Evolutionary conservation across 1,139 yeast species (phyloP).

Genomic region (Arxiozyma slooffiae): DNA sequence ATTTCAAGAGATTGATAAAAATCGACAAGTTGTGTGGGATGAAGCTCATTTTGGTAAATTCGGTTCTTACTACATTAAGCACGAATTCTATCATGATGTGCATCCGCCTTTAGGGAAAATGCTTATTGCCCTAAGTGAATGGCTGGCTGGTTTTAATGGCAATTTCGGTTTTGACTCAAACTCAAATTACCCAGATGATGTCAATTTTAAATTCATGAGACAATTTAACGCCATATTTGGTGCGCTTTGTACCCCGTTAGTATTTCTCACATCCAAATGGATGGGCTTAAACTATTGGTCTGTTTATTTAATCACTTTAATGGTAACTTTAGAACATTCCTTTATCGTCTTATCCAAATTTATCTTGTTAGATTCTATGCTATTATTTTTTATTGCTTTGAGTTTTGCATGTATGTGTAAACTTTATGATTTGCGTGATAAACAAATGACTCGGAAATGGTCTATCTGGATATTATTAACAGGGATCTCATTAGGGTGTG

Average conservation of each 20-base stretch:
- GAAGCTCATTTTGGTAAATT: slow-evolving; percentile 75
- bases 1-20: slow-evolving; percentile 52
- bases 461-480: slow-evolving; percentile 51
- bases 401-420: slow-evolving; percentile 50
- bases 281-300: slow-evolving; percentile 40
- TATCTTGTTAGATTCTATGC: slow-evolving; percentile 63
- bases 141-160: slow-evolving; percentile 60
- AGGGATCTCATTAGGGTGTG: slow-evolving; percentile 85
- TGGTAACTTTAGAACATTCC: slow-evolving; percentile 58
- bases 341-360: slow-evolving; percentile 60
- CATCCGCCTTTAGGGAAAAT: slow-evolving; percentile 74
- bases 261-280: slow-evolving; percentile 48
- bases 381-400: slow-evolving; percentile 58
- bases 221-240: slow-evolving; percentile 57
- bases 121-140: slow-evolving; percentile 58
- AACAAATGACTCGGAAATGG: slow-evolving; percentile 41
- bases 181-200: slow-evolving; percentile 41
- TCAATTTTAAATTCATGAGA: slow-evolving; percentile 53
- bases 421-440: slow-evolving; percentile 39
- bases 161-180: slow-evolving; percentile 60
- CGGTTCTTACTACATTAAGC: slow-evolving; percentile 52
- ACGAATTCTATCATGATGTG: slow-evolving; percentile 65
- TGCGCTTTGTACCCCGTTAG: slow-evolving; percentile 52
- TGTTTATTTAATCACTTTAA: slow-evolving; percentile 44
- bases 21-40: slow-evolving; percentile 81